phyloP scores from a whole-genome alignment of 345 rosid genomes.

The Syzygium oleosum region DNA sequence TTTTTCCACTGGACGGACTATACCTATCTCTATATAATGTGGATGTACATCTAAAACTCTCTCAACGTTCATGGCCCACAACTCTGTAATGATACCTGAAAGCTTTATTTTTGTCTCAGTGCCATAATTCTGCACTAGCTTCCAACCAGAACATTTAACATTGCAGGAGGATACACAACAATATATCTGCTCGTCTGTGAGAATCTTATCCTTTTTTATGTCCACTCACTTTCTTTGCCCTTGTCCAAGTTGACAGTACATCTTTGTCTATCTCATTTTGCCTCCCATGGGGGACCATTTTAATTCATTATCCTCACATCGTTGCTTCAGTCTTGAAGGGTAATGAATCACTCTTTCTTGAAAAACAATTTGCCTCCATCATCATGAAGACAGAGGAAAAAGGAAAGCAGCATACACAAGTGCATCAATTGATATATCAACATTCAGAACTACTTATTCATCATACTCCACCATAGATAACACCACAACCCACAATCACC shows the following conservation, averaged over 20 bases:
- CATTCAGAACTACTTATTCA: neutral
- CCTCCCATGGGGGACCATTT: neutral
- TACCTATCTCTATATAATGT: neutral
- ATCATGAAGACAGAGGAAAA: neutral
- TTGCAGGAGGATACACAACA: neutral
- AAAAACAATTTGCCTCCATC: neutral
- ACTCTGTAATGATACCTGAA: neutral
- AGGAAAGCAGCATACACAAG: neutral
- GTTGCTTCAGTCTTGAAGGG: neutral
- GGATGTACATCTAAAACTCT: neutral
- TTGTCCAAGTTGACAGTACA: neutral
- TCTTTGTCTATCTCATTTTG: neutral
- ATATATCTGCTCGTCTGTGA: neutral
- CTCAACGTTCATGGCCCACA: neutral
- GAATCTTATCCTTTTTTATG: neutral
- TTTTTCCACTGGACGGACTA: neutral
- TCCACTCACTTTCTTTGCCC: neutral
- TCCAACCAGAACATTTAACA: neutral
- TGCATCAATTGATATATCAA: neutral
- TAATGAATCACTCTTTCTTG: neutral
- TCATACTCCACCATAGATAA: neutral
- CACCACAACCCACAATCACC: neutral
- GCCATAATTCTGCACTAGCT: neutral
- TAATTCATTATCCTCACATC: neutral
- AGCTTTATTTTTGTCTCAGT: neutral